Percentiles rank a stretch among this genome's conserved stretches.
These are phyloP conservation scores for Polygonum aviculare DNA, from an alignment of 148 eudicot genomes.

Conservation along the genomic window DNA sequence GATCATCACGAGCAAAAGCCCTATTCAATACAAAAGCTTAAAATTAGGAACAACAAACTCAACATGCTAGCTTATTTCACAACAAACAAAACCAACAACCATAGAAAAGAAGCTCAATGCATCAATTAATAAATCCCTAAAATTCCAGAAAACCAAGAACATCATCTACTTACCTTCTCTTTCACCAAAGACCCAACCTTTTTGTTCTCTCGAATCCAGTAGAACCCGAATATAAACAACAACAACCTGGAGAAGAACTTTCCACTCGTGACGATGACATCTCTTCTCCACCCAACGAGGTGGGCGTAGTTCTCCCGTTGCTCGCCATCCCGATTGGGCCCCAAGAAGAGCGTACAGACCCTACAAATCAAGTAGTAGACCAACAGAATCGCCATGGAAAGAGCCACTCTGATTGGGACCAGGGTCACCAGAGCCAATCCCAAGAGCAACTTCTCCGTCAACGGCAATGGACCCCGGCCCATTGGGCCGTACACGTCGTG, in stretches of 20 bases:
- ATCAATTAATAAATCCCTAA: constrained; percentile 2
- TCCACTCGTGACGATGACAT: constrained; percentile 44
- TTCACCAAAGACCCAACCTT: constrained; percentile 8
- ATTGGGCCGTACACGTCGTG: constrained; percentile 61
- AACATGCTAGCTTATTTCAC: not conserved
- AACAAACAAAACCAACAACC: not conserved
- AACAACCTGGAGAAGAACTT: constrained; percentile 54
- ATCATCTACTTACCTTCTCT: constrained; percentile 23
- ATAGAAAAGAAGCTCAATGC: not conserved
- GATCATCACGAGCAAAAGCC: not conserved
- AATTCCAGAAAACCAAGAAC: not conserved
- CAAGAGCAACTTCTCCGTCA: constrained; percentile 40
- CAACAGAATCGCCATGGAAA: constrained; percentile 35
- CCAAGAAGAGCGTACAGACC: constrained; percentile 49
- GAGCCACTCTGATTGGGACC: constrained; percentile 43
- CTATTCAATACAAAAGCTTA: not conserved
- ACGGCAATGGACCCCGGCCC: constrained; percentile 55
- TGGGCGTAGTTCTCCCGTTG: constrained; percentile 65
- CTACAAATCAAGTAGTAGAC: constrained; percentile 58
- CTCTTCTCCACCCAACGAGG: constrained; percentile 70
- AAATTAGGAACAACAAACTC: not conserved
- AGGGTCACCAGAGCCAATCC: constrained; percentile 40
- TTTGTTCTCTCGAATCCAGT: constrained; percentile 42
- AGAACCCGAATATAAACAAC: constrained; percentile 73
- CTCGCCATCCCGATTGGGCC: too few relatives aligned